A percentile compares a stretch with the other conserved stretches of the same genome.
phyloP scores from a whole-genome alignment of 805 yeast species.

The Priceomyces melissophilus region DNA sequence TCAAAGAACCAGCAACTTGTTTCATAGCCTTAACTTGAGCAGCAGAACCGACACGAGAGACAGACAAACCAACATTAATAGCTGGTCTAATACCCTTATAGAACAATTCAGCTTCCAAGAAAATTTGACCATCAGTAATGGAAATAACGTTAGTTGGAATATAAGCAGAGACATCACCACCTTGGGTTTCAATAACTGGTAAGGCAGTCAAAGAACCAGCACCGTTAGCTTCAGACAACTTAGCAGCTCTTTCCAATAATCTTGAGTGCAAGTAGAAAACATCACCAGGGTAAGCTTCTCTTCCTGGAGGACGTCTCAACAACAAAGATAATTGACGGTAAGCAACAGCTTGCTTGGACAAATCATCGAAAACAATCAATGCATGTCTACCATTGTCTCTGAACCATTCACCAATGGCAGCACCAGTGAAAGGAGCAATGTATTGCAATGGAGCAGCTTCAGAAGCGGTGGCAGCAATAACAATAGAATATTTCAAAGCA shows the following conservation, averaged over 20 bases:
- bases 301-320: slow-evolving; percentile 96
- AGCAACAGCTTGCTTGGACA: slow-evolving; percentile 99
- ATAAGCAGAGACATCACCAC: slow-evolving; percentile 98
- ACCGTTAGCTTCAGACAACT: slow-evolving; percentile 86
- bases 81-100: slow-evolving; percentile 99
- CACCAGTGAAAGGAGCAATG: slow-evolving; percentile 99
- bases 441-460: slow-evolving; percentile 99
- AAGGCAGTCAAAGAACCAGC: slow-evolving; percentile 94
- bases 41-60: slow-evolving; percentile 99
- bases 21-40: slow-evolving; percentile 99
- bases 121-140: slow-evolving; percentile 96
- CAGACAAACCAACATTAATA: slow-evolving; percentile 98
- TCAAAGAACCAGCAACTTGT: slow-evolving; percentile 99
- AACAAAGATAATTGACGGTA: slow-evolving; percentile 98
- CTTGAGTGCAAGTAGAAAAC: slow-evolving; percentile 94
- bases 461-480: slow-evolving; percentile 99
- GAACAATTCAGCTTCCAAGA: slow-evolving; percentile 99
- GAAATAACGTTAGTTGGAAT: slow-evolving; percentile 97
- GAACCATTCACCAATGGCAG: slow-evolving; percentile 99
- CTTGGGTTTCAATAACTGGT: slow-evolving; percentile 97
- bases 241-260: slow-evolving; percentile 95
- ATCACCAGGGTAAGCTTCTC: slow-evolving; percentile 97
- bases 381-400: slow-evolving; percentile 99
- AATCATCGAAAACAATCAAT: slow-evolving; percentile 93
- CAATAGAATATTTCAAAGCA: slow-evolving; percentile 95